Conservation (phyloP, 2,329 filamentous ascomycete species). For the Diaporthe sp. region DNA sequence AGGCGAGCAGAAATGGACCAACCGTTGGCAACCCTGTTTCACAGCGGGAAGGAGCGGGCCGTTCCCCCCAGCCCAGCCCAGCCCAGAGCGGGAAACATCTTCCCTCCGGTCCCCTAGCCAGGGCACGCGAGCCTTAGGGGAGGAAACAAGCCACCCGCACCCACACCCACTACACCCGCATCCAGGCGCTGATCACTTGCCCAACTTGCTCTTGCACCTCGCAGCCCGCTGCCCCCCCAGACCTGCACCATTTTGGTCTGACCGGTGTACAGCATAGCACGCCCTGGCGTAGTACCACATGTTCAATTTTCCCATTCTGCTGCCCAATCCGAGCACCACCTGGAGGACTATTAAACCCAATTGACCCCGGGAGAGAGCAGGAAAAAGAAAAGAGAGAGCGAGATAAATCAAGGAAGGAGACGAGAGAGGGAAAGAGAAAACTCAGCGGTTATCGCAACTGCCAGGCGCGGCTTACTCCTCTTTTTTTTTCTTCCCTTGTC, state of each 20-base stretch:
- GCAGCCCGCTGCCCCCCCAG: conserved; percentile 7
- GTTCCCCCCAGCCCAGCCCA: conserved; percentile 28
- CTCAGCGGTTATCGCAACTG: conserved; percentile 2
- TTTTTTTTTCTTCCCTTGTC: neutral
- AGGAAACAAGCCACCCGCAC: conserved; percentile 7
- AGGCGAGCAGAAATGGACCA: neutral
- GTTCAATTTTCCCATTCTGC: neutral
- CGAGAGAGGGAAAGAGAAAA: neutral
- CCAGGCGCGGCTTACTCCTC: conserved; percentile 25
- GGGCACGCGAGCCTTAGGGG: neutral
- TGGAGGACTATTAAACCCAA: neutral
- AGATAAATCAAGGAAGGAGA: neutral
- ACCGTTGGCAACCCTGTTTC: conserved; percentile 29
- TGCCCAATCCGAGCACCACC: conserved; percentile 8
- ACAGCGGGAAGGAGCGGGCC: conserved; percentile 37
- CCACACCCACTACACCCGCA: neutral
- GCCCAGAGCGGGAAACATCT: conserved; percentile 1
- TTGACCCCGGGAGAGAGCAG: neutral
- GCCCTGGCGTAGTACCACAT: neutral
- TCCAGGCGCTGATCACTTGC: conserved; percentile 17
- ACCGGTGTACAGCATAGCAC: conserved; percentile 19
- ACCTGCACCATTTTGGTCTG: conserved; percentile 12
- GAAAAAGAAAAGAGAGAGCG: neutral
- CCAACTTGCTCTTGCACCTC: neutral
- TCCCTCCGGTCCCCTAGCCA: neutral